Percentiles rank a stretch among this genome's conserved stretches.
phyloP scores from a whole-genome alignment of 257 asterid species.

The Galeopsis tetrahit region DNA sequence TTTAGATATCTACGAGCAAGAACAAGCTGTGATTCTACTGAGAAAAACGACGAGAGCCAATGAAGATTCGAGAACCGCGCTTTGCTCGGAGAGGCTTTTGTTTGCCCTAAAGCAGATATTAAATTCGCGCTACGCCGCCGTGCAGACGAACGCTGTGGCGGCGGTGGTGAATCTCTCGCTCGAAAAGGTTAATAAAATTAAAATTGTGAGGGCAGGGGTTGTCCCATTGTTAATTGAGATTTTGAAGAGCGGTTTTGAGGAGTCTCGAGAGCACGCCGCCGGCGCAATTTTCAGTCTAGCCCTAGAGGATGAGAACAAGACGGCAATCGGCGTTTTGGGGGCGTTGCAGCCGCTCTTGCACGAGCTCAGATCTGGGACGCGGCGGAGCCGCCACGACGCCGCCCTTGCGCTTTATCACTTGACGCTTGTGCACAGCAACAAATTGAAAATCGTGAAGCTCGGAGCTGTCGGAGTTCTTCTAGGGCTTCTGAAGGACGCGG shows the following conservation, averaged over 20 bases:
- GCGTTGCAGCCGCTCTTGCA: constrained; percentile 82
- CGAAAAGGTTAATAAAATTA: constrained; percentile 66
- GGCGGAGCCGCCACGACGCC: constrained; percentile 80
- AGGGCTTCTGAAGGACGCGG: constrained; percentile 58
- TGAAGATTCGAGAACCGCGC: constrained; percentile 61
- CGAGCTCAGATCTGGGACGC: constrained; percentile 72
- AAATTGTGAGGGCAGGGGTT: constrained; percentile 77
- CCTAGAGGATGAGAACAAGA: constrained; percentile 73
- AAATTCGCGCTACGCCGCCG: constrained; percentile 62
- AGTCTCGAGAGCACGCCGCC: constrained; percentile 88
- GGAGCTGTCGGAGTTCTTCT: constrained; percentile 61
- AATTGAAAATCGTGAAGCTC: constrained; percentile 57
- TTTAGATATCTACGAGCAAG: constrained; percentile 74
- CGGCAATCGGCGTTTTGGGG: constrained; percentile 83
- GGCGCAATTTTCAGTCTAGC: constrained; percentile 91
- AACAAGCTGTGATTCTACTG: constrained; percentile 68
- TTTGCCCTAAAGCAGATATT: constrained; percentile 61
- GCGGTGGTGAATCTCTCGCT: constrained; percentile 88
- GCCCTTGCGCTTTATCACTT: constrained; percentile 85
- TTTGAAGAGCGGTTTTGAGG: constrained; percentile 72
- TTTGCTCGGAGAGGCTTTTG: constrained; percentile 72
- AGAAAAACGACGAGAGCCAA: constrained; percentile 64
- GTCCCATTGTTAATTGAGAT: constrained; percentile 69
- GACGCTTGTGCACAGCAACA: constrained; percentile 68
- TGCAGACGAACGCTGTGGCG: constrained; percentile 80